A percentile compares a stretch with the other conserved stretches of the same genome.
Evolutionary conservation across 2,329 filamentous ascomycete genomes (phyloP).

Genomic region (Ilyonectria destructans): DNA sequence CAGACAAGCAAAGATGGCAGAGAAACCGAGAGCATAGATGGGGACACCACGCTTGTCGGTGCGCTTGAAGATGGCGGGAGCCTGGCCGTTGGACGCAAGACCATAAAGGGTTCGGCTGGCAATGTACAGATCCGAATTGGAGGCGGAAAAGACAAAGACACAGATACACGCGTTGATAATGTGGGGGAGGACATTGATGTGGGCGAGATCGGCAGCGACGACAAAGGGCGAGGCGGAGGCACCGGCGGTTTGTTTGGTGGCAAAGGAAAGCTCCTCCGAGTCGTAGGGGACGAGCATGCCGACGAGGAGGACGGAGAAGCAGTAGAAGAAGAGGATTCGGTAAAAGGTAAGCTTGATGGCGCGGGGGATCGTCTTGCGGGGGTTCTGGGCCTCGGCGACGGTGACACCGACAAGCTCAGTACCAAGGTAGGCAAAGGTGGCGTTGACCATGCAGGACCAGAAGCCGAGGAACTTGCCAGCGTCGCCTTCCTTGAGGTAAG

Average conservation of each 20-base stretch:
- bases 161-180: constrained; percentile 83
- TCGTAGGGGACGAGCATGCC: constrained; percentile 86
- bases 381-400: constrained; percentile 85
- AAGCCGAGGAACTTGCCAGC: constrained; percentile 73
- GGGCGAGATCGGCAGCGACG: constrained; percentile 77
- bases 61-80: constrained; percentile 79
- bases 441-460: constrained; percentile 82
- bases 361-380: constrained; percentile 81
- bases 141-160: constrained; percentile 83
- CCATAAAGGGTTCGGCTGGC: constrained; percentile 82
- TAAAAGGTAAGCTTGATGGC: constrained; percentile 88
- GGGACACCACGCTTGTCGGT: constrained; percentile 83
- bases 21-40: constrained; percentile 75
- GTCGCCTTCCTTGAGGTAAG: constrained; percentile 47
- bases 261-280: constrained; percentile 71
- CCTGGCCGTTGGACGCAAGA: constrained; percentile 80
- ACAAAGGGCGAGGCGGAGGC: constrained; percentile 79
- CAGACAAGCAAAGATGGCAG: constrained; percentile 75
- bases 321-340: constrained; percentile 87
- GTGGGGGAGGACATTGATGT: constrained; percentile 75
- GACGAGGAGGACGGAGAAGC: constrained; percentile 80
- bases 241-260: constrained; percentile 59
- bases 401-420: constrained; percentile 86
- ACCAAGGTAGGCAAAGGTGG: constrained; percentile 85
- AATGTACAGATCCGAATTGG: constrained; percentile 85